Base-by-base conservation (phyloP, 2,329 filamentous ascomycete genomes). In the Talaromyces sp. region DNA sequence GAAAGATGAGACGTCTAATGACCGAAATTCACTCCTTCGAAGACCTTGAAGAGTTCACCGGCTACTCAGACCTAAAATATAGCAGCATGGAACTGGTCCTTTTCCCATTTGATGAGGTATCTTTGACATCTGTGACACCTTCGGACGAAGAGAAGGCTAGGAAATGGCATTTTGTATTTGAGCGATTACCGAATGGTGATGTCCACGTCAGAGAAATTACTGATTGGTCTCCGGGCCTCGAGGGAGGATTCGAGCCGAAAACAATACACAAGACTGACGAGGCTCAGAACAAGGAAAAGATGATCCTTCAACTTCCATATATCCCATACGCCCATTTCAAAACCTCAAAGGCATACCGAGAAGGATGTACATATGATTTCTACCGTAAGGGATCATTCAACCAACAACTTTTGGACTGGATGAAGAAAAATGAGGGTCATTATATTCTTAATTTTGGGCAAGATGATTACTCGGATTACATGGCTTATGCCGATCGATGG, bases 71-170 rank as follows among this genome's bases (percentile, higher is more conserved):
- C 10, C 31, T 64, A n/a, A 61, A 43, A n/a, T 64, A 64, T 17
- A 64, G 56, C 39, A 64, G 22, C 45, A 6, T 64, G 35, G 62
- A 64, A 37, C 17, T 50, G 3, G 37, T 49, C 13, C 35, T 64
- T 13, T 64, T 64, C 11, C 47, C 56, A n/a, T 60, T 64, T 22
- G 62, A 64, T n/a, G 25, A 64, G 35, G 45, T 64, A 33, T 35
- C 31, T 15, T 37, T 59, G 22, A 8, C 8, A 11, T 11, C 27
- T 2, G 45, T 64, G 13, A 59, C 50, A 1, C 62, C 62, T 17
- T 64, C 62, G 9, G 56, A 64, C 15, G 43, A 64, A n/a, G 62
- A 64, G n/a, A 64, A 64, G 47, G 50, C n/a, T 35, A 35, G 17
- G 22, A 64, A 64, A 8, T 64, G 62, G 62, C 62, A 64, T 33